These are phyloP conservation scores for Tuber magnatum DNA, from an alignment of 495 filamentous ascomycete species.

Conservation along the genomic window DNA sequence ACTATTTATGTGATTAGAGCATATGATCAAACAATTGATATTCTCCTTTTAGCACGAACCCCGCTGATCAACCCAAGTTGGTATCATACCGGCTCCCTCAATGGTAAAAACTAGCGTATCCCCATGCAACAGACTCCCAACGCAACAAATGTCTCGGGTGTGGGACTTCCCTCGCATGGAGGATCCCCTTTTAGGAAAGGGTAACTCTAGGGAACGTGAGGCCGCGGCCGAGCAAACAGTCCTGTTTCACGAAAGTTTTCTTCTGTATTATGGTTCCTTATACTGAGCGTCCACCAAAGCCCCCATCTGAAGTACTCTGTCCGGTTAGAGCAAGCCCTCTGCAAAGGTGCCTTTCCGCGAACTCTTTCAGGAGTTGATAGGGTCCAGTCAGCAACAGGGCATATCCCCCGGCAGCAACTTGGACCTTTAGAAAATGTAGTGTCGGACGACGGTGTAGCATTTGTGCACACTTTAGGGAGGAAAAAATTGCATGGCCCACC, in stretches of 20 bases:
- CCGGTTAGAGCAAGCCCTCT: neutral
- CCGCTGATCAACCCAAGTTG: neutral
- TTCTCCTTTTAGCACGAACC: neutral
- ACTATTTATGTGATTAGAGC: neutral
- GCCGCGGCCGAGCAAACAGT: neutral
- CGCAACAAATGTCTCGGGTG: neutral
- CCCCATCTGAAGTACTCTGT: neutral
- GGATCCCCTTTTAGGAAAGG: neutral
- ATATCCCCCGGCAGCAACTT: neutral
- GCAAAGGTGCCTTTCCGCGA: neutral
- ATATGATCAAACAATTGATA: neutral
- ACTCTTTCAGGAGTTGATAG: neutral
- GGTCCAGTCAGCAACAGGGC: neutral
- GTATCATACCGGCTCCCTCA: neutral
- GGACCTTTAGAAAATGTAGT: neutral
- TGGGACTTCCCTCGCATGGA: neutral
- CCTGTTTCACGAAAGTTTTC: neutral
- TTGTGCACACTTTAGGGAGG: neutral
- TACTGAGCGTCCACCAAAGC: neutral
- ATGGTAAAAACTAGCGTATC: neutral
- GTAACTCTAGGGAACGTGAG: neutral
- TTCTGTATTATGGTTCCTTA: neutral
- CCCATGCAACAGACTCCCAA: neutral
- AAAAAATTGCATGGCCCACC: neutral
- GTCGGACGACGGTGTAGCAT: neutral